These are phyloP conservation scores for Termitomyces sp. DNA, from an alignment of 768 basidiomycete species.

Conservation along the genomic window DNA sequence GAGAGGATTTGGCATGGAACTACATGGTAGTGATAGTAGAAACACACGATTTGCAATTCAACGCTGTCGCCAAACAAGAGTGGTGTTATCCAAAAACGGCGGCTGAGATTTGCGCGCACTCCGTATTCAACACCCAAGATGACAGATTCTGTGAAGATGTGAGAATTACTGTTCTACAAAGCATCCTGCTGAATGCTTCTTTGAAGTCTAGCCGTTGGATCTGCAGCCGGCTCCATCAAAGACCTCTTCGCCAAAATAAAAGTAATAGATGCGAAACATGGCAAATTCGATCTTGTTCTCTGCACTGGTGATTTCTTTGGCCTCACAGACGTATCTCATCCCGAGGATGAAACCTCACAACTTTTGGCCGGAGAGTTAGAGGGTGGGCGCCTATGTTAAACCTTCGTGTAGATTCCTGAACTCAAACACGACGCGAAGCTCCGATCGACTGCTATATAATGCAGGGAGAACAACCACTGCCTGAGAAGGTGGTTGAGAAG, in stretches of 20 bases:
- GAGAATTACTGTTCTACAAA: conserved; percentile 10
- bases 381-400: conserved; percentile 37
- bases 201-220: conserved; percentile 72
- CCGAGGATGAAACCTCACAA: conserved; percentile 51
- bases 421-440: conserved; percentile 40
- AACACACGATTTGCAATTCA: not conserved
- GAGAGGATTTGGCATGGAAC: too few species aligned
- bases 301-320: conserved; percentile 89
- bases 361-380: conserved; percentile 67
- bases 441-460: conserved; percentile 92
- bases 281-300: conserved; percentile 84
- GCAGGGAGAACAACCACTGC: conserved; percentile 78
- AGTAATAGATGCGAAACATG: conserved; percentile 86
- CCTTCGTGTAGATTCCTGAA: not conserved
- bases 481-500: conserved; percentile 68
- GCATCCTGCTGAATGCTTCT: conserved; percentile 1
- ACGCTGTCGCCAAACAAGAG: conserved; percentile 12
- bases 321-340: conserved; percentile 34
- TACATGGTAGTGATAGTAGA: too few species aligned
- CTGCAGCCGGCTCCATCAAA: conserved; percentile 69
- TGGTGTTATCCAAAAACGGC: not conserved
- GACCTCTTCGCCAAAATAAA: conserved; percentile 81
- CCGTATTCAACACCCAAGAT: conserved; percentile 9
- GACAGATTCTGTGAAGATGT: conserved; percentile 34
- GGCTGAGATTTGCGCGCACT: not conserved